Evolutionary conservation across 805 yeast species (phyloP).

Genomic region (Candida glaebosa): DNA sequence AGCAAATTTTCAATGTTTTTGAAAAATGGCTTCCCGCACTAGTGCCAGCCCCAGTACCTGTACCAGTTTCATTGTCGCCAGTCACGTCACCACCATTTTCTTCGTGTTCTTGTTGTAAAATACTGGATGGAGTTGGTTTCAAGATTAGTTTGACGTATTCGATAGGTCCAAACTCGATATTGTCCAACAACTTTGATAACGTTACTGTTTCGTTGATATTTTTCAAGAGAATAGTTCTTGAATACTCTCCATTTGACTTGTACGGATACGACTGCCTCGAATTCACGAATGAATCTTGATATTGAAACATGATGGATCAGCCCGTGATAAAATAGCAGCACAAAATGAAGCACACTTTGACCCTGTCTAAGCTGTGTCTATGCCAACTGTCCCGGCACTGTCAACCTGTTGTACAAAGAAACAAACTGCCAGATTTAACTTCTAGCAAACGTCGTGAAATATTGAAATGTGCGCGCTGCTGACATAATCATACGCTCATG

Average conservation of each 20-base stretch:
- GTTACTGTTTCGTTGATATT: conserved; percentile 24
- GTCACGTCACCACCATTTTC: conserved; percentile 6
- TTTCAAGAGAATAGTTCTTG: conserved; percentile 33
- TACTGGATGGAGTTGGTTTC: conserved; percentile 21
- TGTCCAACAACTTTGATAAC: conserved; percentile 36
- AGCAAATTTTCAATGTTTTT: conserved; percentile 24
- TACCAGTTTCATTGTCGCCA: no score
- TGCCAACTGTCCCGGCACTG: no score
- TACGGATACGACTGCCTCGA: not conserved
- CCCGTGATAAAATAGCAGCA: not conserved
- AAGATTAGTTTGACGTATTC: conserved; percentile 51
- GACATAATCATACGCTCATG: no score
- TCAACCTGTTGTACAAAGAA: no score
- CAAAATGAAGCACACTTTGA: not conserved
- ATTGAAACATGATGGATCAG: no score
- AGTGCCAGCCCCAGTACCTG: no score
- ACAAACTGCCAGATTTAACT: no score
- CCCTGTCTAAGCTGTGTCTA: no score
- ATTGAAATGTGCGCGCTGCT: no score
- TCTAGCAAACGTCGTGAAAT: no score
- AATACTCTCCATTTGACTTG: conserved; percentile 4
- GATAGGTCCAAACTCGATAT: conserved; percentile 56
- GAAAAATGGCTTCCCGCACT: no score
- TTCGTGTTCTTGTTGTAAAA: conserved; percentile 14
- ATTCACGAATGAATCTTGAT: not conserved